Percentiles rank a stretch among this genome's conserved stretches.
These are phyloP conservation scores for Acmispon strigosus DNA, from an alignment of 306 rosid species.

Conservation along the genomic window DNA sequence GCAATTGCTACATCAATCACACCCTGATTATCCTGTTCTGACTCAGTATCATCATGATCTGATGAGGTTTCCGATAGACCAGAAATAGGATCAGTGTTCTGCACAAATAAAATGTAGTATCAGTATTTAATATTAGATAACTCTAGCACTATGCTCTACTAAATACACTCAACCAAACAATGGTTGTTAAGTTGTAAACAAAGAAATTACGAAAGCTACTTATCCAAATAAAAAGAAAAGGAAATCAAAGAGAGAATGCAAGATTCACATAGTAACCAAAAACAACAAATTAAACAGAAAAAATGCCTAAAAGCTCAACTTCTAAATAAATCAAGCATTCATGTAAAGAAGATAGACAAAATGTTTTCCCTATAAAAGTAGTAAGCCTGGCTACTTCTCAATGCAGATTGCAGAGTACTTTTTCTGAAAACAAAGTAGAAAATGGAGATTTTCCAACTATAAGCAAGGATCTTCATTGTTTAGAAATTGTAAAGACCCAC, in stretches of 20 bases:
- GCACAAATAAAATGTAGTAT: conserved; percentile 23
- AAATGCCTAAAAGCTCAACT: not conserved
- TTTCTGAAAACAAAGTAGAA: not conserved
- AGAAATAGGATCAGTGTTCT: conserved; percentile 78
- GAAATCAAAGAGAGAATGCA: not conserved
- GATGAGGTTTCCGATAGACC: conserved; percentile 81
- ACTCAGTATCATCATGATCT: conserved; percentile 60
- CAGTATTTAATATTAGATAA: not conserved
- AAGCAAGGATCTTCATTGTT: not conserved
- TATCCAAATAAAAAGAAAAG: not conserved
- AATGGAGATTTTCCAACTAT: not conserved
- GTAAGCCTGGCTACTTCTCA: not conserved
- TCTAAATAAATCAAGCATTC: not conserved
- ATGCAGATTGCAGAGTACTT: not conserved
- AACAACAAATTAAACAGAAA: not conserved
- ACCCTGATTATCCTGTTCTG: conserved; percentile 40
- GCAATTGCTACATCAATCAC: conserved; percentile 28
- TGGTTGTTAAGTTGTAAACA: not conserved
- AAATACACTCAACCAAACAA: not conserved
- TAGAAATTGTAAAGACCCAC: not conserved
- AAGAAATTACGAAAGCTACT: not conserved
- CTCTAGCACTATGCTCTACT: not conserved
- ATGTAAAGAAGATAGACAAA: not conserved
- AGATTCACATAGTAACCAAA: not conserved
- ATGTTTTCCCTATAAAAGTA: not conserved